These are phyloP conservation scores for Termitomyces bulborhizus DNA, from an alignment of 768 basidiomycete species.

Conservation along the genomic window DNA sequence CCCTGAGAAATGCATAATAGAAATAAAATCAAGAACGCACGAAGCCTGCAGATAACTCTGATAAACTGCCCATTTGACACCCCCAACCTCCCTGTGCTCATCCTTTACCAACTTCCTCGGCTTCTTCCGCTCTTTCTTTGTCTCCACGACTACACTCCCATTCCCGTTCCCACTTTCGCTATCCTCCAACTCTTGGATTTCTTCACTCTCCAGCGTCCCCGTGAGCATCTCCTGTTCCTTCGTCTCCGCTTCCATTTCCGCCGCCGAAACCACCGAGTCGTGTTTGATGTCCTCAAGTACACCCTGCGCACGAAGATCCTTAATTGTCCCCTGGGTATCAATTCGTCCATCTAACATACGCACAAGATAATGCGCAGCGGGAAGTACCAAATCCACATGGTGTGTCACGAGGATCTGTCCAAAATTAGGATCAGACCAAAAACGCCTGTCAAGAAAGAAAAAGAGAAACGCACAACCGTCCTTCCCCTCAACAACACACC, in stretches of 20 bases:
- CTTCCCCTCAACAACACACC: conserved; percentile 62
- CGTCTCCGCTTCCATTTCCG: conserved; percentile 33
- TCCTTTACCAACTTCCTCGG: conserved; percentile 74
- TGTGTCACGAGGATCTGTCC: conserved; percentile 65
- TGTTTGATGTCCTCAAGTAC: conserved; percentile 53
- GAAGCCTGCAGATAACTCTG: conserved; percentile 67
- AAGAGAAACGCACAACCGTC: conserved; percentile 46
- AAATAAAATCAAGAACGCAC: conserved; percentile 30
- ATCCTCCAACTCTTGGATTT: neutral
- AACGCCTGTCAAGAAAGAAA: neutral
- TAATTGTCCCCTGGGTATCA: conserved; percentile 61
- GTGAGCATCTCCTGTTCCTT: conserved; percentile 30
- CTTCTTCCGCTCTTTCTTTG: conserved; percentile 41
- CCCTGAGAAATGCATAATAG: neutral
- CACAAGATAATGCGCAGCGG: conserved; percentile 62
- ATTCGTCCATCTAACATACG: conserved; percentile 76
- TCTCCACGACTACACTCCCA: conserved; percentile 18
- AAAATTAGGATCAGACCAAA: neutral
- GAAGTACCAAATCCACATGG: conserved; percentile 76
- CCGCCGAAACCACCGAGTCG: conserved; percentile 16
- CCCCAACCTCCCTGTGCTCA: conserved; percentile 74
- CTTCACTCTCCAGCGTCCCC: conserved; percentile 9
- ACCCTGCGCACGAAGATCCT: conserved; percentile 55
- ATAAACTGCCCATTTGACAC: conserved; percentile 74
- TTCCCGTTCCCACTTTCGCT: conserved; percentile 15